Base-by-base conservation (phyloP, 108 stramenopile genomes). In the Cylindrotheca fusiformis region DNA sequence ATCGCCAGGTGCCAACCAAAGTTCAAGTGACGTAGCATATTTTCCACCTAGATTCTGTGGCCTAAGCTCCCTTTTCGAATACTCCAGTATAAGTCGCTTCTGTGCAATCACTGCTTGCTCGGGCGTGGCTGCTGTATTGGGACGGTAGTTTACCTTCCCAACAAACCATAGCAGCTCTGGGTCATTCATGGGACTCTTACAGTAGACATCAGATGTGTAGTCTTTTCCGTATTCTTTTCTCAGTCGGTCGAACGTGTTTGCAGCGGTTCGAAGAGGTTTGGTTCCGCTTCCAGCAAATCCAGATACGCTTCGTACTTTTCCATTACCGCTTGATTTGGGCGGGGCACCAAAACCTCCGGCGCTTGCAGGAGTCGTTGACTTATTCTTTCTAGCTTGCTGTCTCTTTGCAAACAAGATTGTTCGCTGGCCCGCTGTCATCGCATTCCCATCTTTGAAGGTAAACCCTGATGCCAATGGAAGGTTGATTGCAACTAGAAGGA, bases 51-150 rank as follows among this genome's bases (percentile, higher is more conserved):
- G 54, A 54, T 91, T 86, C 49, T 84, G 86, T 21, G 90, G 90
- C 48, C 90, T 78, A 19, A 91, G 58, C 61, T 91, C 69, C 28
- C 67, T 68, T 48, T 88, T 87, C 49, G 86, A 63, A 57, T 91
- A 91, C 65, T 91, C 90, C 26, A 91, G 65, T 55, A 91, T 91
- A 25, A 91, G 65, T 22, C 90, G 81, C 50, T 91, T 91, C 80
- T 91, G 90, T 18, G 74, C 63, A 29, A 91, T 17, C 12, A 76
- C 76, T 32, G 86, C 85, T 59, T 86, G 76, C 22, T 29, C 26
- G 3, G 60, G 60, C 0, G 69, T 51, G 1, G 55, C 48, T 6
- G 41, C 52, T 4, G 59, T 69, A 20, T 63, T 48, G 31, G 71
- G 66, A 18, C 69, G 57, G 1, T 50, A 20, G 17, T 83, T 74